Percentiles rank a stretch among this genome's conserved stretches.
These are phyloP conservation scores for Barnettozyma hawaiiensis DNA, from an alignment of 1,139 yeast species.

Conservation along the genomic window DNA sequence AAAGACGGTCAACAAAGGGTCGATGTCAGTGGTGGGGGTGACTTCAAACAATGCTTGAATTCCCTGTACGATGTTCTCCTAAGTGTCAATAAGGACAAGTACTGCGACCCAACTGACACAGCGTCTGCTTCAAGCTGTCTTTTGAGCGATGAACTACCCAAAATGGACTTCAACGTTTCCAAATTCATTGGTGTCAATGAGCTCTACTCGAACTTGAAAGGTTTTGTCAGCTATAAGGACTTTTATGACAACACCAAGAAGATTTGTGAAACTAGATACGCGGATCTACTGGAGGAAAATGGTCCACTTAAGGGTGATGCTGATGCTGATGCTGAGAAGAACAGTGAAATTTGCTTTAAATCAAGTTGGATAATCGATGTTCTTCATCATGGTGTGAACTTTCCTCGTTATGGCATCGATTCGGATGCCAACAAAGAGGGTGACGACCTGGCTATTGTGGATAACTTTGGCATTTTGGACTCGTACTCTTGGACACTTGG, in stretches of 20 bases:
- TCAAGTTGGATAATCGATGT: constrained; percentile 70
- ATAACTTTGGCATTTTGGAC: constrained; percentile 57
- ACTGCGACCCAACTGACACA: constrained; percentile 27
- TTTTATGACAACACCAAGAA: constrained; percentile 18
- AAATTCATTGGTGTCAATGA: constrained; percentile 79
- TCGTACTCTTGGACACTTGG: constrained; percentile 85
- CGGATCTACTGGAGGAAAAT: constrained; percentile 19
- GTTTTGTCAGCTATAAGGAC: constrained; percentile 20
- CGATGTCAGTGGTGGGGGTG: constrained; percentile 53
- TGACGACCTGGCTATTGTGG: constrained; percentile 27
- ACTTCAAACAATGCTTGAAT: constrained; percentile 49
- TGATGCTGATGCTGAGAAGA: no score
- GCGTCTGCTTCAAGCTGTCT: constrained; percentile 39
- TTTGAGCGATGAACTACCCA: constrained; percentile 50
- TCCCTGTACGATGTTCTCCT: constrained; percentile 50
- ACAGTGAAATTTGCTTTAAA: constrained; percentile 50
- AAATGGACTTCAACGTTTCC: constrained; percentile 61
- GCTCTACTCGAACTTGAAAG: constrained; percentile 40
- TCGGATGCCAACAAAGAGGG: constrained; percentile 19
- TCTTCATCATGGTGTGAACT: constrained; percentile 66
- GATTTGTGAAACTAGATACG: constrained; percentile 18
- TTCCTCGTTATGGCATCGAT: constrained; percentile 54
- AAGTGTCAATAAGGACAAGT: constrained; percentile 33
- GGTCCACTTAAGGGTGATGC: constrained; percentile 7
- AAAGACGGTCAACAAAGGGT: constrained; percentile 21